These are phyloP conservation scores for Suhomyces sp. DNA, from an alignment of 805 yeast genomes.

Conservation along the genomic window DNA sequence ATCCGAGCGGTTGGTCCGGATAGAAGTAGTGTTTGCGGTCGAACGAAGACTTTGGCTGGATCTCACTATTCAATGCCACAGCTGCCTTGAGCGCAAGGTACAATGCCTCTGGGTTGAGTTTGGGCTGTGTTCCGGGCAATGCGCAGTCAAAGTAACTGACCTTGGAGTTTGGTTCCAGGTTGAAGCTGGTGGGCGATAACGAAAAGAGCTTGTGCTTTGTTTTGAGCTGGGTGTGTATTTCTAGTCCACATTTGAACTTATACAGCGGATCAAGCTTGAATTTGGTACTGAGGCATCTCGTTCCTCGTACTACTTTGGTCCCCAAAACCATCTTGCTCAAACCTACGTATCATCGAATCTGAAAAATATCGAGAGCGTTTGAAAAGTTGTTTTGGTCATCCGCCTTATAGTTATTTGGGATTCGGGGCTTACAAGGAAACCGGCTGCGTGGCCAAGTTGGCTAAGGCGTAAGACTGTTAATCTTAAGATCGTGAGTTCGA, in stretches of 20 bases:
- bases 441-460: conserved; percentile 20
- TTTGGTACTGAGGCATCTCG: not conserved
- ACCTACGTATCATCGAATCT: not conserved
- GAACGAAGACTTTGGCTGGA: conserved; percentile 60
- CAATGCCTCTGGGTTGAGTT: conserved; percentile 70
- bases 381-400: not conserved
- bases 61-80: conserved; percentile 57
- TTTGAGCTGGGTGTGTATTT: conserved; percentile 85
- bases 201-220: conserved; percentile 79
- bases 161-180: conserved; percentile 60
- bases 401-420: not conserved
- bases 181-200: conserved; percentile 45
- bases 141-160: conserved; percentile 81
- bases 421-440: not conserved
- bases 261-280: conserved; percentile 15
- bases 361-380: not conserved
- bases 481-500: conserved; percentile 20
- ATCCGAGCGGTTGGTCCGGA: conserved; percentile 94
- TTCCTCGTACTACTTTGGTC: not conserved
- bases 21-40: conserved; percentile 96
- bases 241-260: conserved; percentile 77
- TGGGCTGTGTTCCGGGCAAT: conserved; percentile 91
- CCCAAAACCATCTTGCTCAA: not conserved
- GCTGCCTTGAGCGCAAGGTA: conserved; percentile 71
- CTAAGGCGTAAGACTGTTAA: conserved; percentile 20